A percentile compares a stretch with the other conserved stretches of the same genome.
phyloP scores from a whole-genome alignment of 164 flowering plant genomes.

The Houttuynia cordata region DNA sequence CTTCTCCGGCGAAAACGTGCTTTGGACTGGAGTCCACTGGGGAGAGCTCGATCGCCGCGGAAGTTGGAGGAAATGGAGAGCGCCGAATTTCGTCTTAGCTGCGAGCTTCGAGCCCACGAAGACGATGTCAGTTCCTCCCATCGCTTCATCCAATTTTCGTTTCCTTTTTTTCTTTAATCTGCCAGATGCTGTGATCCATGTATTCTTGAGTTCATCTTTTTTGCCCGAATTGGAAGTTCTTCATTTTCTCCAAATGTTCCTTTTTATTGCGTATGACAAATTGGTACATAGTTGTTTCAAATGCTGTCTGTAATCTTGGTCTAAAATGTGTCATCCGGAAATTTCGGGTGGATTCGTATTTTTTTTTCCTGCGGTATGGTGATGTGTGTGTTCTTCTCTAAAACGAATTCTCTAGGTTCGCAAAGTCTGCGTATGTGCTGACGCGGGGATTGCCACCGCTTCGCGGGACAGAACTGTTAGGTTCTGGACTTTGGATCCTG shows the following conservation, averaged over 20 bases:
- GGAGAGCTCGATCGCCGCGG: no score
- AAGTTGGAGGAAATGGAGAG: no score
- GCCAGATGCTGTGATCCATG: background rate
- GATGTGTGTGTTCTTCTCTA: background rate
- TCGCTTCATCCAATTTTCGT: background rate
- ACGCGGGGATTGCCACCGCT: conserved; percentile 69
- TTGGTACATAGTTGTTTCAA: no score
- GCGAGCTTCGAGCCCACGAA: conserved; percentile 59
- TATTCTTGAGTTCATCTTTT: background rate
- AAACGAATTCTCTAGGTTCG: conserved; percentile 43
- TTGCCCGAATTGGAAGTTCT: background rate
- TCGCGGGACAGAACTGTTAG: conserved; percentile 80
- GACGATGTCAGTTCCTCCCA: conserved; percentile 37
- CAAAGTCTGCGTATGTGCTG: conserved; percentile 74
- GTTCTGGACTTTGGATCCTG: conserved; percentile 48
- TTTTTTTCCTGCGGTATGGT: background rate
- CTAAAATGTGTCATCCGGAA: background rate
- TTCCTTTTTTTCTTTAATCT: background rate
- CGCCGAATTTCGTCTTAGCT: conserved; percentile 33
- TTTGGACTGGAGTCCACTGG: no score
- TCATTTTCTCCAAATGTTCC: no score
- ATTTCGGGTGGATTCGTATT: background rate
- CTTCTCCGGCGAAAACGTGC: no score
- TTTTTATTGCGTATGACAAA: background rate
- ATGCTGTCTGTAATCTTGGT: no score